These are phyloP conservation scores for Castanopsis chinensis DNA, from an alignment of 306 rosid species.

Conservation along the genomic window DNA sequence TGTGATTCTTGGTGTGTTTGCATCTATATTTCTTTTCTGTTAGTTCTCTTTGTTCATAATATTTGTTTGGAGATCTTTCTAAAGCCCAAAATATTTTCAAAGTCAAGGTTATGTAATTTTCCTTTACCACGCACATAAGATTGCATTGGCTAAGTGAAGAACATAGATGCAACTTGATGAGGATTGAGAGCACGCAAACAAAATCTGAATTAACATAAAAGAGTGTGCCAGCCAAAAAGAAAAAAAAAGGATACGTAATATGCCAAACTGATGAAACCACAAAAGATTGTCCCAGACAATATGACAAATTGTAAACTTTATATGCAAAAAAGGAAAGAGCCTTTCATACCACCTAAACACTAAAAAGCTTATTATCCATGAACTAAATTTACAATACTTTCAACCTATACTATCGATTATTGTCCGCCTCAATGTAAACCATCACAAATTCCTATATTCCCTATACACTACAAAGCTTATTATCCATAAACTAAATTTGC, in stretches of 20 bases:
- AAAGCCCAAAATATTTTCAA: too few relatives aligned
- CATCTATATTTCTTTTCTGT: too few relatives aligned
- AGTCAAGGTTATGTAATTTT: not conserved
- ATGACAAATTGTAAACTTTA: not conserved
- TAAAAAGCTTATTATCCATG: not conserved
- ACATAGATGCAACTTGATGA: not conserved
- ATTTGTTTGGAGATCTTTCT: too few relatives aligned
- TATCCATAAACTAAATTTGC: not conserved
- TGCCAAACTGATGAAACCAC: too few relatives aligned
- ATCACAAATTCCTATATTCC: not conserved
- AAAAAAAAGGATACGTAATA: not conserved
- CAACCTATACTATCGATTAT: not conserved
- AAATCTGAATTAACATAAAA: not conserved
- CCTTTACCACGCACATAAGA: not conserved
- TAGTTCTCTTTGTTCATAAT: too few relatives aligned
- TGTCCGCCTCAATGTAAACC: not conserved
- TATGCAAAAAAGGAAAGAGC: not conserved
- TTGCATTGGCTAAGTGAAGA: not conserved
- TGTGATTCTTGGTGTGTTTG: too few relatives aligned
- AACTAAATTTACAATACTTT: not conserved
- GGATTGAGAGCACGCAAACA: constrained; percentile 4
- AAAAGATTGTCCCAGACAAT: not conserved
- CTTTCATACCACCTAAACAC: not conserved
- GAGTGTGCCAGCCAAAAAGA: not conserved
- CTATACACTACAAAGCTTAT: not conserved